Evolutionary conservation across 164 flowering plant species (phyloP), one percentile per base, ranked within the genome.

Genomic region (Macadamia tetraphylla): DNA sequence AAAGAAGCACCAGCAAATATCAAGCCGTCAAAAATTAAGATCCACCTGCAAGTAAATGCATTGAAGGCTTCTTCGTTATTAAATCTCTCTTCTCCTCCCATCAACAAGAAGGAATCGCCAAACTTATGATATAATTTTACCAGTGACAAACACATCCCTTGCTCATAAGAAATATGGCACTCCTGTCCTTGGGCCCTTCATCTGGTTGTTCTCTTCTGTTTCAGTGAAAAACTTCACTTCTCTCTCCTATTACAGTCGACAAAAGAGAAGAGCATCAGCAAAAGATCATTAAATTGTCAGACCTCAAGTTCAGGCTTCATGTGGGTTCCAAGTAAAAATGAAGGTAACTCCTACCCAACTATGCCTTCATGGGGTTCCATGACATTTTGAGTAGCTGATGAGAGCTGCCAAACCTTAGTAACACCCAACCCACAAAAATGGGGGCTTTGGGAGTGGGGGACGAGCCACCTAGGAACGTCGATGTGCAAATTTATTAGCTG

Each of bases 191-290:
- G 99, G 99, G 23, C 99, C 99, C 79, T 96, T 84, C 99, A 94
- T 94, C 80, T 92, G 97, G 73, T 92, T 94, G 86, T 94, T 94
- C 78, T 94, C 99, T 76, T 94, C 99, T 2, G 98, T 94, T 75
- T 94, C 99, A 13, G 99, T 92, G 85, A 94, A 94, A 60, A 94
- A 92, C 83, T 94, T 94, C 74, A 94, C 99, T 62, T 94, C 99
- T 76, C 96, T 88, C 77, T 92, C 99, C 99, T 94, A 78, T 46
- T 43, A 14, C 5, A 53, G 13, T 35, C 30, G n/a, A 69, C 53
- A 30, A 60, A 68, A 23, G 35, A 30, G 29, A 5, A 44, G 62
- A 48, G 57, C 57, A 53, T 53, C 57, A 53, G 57, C 15, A 17
- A 3, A 3, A 53, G 40, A 46, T 3, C 51, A 46, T 46, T n/a